Conservation (phyloP, 306 rosid species). For the Castanea sativa region DNA sequence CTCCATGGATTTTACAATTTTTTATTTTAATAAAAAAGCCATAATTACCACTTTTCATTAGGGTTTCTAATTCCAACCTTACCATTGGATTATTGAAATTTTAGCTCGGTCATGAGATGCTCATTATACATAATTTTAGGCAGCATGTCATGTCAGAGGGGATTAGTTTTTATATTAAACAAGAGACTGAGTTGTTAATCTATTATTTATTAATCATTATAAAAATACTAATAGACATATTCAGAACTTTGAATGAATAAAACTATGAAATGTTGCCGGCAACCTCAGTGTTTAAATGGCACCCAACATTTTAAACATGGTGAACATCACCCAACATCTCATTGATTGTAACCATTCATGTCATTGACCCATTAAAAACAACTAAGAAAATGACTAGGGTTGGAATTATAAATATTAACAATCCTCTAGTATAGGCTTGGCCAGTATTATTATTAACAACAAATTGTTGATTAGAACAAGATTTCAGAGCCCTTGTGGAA, state of each 20-base stretch:
- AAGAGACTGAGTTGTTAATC: not conserved
- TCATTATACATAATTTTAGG: slow-evolving; percentile 21
- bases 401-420: not conserved
- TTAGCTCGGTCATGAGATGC: slow-evolving; percentile 12
- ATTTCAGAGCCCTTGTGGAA: not conserved
- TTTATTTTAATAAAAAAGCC: no score
- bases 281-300: slow-evolving; percentile 5
- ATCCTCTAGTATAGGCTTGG: not conserved
- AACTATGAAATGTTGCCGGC: slow-evolving; percentile 17
- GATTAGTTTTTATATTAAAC: slow-evolving; percentile 17
- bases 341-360: slow-evolving; percentile 1
- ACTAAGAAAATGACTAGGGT: not conserved
- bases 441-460: not conserved
- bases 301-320: slow-evolving; percentile 17
- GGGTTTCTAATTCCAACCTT: not conserved
- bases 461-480: not conserved
- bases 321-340: not conserved
- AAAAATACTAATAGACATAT: no score
- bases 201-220: not conserved
- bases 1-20: no score
- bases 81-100: not conserved
- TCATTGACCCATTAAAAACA: slow-evolving; percentile 2
- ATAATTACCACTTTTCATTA: not conserved
- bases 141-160: slow-evolving; percentile 31
- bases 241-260: not conserved